phyloP scores from a whole-genome alignment of 306 rosid genomes.

The Inga laurina region DNA sequence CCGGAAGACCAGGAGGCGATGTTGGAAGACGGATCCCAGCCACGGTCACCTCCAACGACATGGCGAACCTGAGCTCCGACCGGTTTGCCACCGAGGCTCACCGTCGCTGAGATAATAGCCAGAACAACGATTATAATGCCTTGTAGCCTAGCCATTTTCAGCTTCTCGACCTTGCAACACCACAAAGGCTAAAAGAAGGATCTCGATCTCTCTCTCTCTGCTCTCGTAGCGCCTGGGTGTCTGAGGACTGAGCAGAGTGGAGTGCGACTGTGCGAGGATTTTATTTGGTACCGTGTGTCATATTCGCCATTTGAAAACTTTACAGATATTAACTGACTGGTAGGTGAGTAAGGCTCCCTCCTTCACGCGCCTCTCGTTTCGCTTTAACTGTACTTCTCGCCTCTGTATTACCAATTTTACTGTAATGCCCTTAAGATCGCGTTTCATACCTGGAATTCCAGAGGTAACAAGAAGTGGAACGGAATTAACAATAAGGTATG shows the following conservation, averaged over 20 bases:
- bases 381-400: not conserved
- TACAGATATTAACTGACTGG: not conserved
- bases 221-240: not conserved
- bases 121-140: conserved; percentile 14
- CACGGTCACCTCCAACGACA: conserved; percentile 89
- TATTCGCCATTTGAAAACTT: not conserved
- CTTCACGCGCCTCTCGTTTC: not conserved
- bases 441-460: too few species aligned
- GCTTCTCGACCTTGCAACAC: not conserved
- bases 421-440: not conserved
- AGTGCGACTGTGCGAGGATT: not conserved
- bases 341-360: not conserved
- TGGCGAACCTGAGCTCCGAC: conserved; percentile 59
- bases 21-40: conserved; percentile 74
- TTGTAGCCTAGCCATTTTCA: conserved; percentile 34
- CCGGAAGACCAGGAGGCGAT: conserved; percentile 70
- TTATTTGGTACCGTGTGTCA: not conserved
- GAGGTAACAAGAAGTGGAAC: too few species aligned
- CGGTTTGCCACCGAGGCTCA: conserved; percentile 36
- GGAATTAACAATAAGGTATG: too few species aligned
- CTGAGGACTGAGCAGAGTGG: not conserved
- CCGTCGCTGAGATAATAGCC: not conserved
- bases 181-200: not conserved
- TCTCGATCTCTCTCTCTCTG: not conserved
- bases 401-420: not conserved